A percentile compares a stretch with the other conserved stretches of the same genome.
Evolutionary conservation across 495 filamentous ascomycete genomes (phyloP).

Genomic region (Penicillium silybi): DNA sequence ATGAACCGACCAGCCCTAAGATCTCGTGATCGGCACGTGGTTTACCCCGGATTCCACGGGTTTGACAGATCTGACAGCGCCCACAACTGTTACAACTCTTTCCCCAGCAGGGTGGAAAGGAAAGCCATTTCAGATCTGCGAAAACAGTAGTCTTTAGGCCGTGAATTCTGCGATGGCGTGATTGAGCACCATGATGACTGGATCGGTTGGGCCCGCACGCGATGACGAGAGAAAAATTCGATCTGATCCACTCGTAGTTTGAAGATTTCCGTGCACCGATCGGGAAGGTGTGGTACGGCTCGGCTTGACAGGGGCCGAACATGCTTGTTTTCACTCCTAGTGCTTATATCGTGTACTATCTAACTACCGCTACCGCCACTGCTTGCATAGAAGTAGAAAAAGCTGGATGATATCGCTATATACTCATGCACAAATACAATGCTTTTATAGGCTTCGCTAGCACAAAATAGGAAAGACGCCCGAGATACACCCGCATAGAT

Average conservation of each 20-base stretch:
- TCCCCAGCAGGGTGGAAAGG: background rate
- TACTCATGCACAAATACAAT: conserved; percentile 12
- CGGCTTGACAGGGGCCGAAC: background rate
- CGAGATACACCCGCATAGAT: conserved; percentile 3
- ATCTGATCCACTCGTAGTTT: conserved; percentile 1
- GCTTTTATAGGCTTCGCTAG: conserved; percentile 20
- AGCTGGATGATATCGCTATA: background rate
- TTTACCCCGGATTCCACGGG: conserved; percentile 4
- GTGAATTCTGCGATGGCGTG: conserved; percentile 18
- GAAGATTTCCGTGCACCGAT: background rate
- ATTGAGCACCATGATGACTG: conserved; percentile 13
- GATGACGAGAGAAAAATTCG: conserved; percentile 13
- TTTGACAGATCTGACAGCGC: background rate
- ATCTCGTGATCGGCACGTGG: conserved; percentile 17
- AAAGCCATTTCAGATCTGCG: background rate
- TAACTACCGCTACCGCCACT: too few relatives aligned
- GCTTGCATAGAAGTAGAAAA: background rate
- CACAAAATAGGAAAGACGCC: conserved; percentile 8
- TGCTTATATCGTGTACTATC: too few relatives aligned
- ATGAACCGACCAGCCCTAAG: conserved; percentile 3
- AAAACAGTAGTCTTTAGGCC: background rate
- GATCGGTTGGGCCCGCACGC: conserved; percentile 3
- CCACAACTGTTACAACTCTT: background rate
- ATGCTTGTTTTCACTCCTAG: background rate
- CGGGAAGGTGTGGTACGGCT: background rate